A percentile compares a stretch with the other conserved stretches of the same genome.
These are phyloP conservation scores for Pythium dissotocum DNA, from an alignment of 352 stramenopile genomes.

Conservation along the genomic window DNA sequence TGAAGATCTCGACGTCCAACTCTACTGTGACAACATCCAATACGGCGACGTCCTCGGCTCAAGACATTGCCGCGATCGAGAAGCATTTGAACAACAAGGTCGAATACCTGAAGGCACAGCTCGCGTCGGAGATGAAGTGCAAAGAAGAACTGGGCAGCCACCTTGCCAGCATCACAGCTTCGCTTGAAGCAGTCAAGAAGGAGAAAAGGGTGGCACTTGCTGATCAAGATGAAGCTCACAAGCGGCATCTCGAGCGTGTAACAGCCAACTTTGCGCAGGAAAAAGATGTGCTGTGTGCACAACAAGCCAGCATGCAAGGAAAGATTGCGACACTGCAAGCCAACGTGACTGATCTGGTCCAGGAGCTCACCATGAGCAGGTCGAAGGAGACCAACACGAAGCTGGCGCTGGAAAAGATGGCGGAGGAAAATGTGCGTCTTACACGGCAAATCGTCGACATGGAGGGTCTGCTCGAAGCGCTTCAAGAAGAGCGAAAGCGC, in stretches of 20 bases:
- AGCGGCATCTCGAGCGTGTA: constrained; percentile 49
- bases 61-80: constrained; percentile 53
- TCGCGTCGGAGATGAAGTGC: constrained; percentile 84
- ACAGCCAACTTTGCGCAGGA: constrained; percentile 54
- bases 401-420: constrained; percentile 73
- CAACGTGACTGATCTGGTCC: constrained; percentile 75
- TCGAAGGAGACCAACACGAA: constrained; percentile 66
- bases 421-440: constrained; percentile 64
- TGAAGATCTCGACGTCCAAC: constrained; percentile 5
- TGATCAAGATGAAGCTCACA: constrained; percentile 65
- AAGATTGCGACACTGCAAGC: constrained; percentile 71
- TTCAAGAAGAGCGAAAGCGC: constrained; percentile 57
- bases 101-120: constrained; percentile 81
- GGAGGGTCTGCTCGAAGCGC: constrained; percentile 50
- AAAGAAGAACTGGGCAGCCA: constrained; percentile 80
- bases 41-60: background rate
- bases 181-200: constrained; percentile 67
- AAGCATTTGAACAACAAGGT: constrained; percentile 82
- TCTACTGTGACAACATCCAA: background rate
- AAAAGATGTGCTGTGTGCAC: constrained; percentile 43
- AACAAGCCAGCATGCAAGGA: constrained; percentile 50
- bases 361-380: constrained; percentile 68
- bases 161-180: constrained; percentile 57
- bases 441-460: constrained; percentile 67
- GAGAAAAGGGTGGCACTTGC: constrained; percentile 49